Base-by-base conservation (phyloP, 768 basidiomycete species). In the Mycena venus region DNA sequence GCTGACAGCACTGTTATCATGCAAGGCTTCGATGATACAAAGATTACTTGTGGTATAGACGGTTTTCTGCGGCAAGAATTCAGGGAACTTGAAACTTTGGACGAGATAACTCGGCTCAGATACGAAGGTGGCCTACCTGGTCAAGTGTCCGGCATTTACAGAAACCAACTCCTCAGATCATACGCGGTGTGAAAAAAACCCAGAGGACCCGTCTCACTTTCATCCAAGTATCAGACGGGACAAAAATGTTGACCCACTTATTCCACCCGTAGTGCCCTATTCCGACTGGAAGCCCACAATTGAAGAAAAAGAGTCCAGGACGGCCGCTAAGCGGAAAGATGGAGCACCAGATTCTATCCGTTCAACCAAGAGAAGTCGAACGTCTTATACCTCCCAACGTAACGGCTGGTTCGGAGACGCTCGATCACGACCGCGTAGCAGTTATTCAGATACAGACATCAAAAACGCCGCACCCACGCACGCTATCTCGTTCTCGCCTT, bases 21-120 rank as follows among this genome's bases (percentile, higher is more conserved):
- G 19, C 78, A 83, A 44, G 78, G 71, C 2, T 80, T 83, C 70
- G 76, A 82, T 23, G 12, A 36, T 7, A 56, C n/a, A 11, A 78
- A 77, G 74, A 81, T 86, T 2, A 80, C 75, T n/a, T 76, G 77
- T 9, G 78, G 79, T 4, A 75, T 79, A 15, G 72, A 78, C 1
- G 81, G 83, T 7, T 74, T 76, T 21, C 63, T 86, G 4, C 65
- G 82, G 25, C 82, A 85, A 67, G 84, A 85, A 58, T 82, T 84
- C 47, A 15, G 84, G 14, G 81, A 85, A 42, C 60, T 85, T 0
- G 82, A 85, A 47, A 17, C 85, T 0, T 70, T 86, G 2, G 82
- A 86, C 79, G 82, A 84, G 17, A 83, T 86, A 8, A 84, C 83
- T 0, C 64, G 63, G 1, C 32, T 82, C 19, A 27, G 65, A 25